phyloP scores from a whole-genome alignment of 768 basidiomycete species.

The Termitomyces sp. region DNA sequence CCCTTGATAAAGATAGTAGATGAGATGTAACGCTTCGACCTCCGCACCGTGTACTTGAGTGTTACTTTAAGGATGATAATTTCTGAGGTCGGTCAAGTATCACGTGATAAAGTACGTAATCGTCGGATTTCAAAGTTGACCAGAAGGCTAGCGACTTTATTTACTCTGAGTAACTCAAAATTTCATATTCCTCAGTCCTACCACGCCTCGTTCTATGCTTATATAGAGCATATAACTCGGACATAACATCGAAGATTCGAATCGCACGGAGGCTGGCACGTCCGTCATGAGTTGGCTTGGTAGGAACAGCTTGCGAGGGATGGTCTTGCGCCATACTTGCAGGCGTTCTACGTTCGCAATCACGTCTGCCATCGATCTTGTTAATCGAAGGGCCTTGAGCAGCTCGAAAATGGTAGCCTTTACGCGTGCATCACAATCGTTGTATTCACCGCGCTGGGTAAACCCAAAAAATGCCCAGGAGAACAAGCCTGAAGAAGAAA shows the following conservation, averaged over 20 bases:
- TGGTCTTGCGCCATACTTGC: slow-evolving; percentile 11
- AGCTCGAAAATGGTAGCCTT: slow-evolving; percentile 9
- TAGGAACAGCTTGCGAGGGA: slow-evolving; percentile 10
- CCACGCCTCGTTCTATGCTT: slow-evolving; percentile 1
- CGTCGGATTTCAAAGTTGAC: slow-evolving; percentile 7
- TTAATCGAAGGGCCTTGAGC: slow-evolving; percentile 4
- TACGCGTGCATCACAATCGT: slow-evolving; percentile 3
- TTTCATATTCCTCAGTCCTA: not conserved
- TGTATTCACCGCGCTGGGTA: slow-evolving; percentile 17
- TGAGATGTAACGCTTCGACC: too few relatives aligned
- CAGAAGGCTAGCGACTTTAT: not conserved
- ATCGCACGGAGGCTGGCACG: not conserved
- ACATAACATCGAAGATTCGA: not conserved
- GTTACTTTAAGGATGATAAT: too few relatives aligned
- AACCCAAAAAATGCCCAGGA: slow-evolving; percentile 17
- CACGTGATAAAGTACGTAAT: slow-evolving; percentile 8
- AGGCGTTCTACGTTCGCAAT: slow-evolving; percentile 7
- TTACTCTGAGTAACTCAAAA: not conserved
- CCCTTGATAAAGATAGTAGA: too few relatives aligned
- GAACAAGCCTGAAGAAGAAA: slow-evolving; percentile 8
- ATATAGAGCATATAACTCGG: not conserved
- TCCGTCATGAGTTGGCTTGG: slow-evolving; percentile 18
- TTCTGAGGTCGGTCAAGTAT: too few relatives aligned
- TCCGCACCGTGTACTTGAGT: too few relatives aligned
- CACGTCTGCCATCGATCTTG: not conserved